Percentiles rank a stretch among this genome's conserved stretches.
These are phyloP conservation scores for Gossypium arboreum DNA, from an alignment of 345 rosid genomes.

Conservation along the genomic window DNA sequence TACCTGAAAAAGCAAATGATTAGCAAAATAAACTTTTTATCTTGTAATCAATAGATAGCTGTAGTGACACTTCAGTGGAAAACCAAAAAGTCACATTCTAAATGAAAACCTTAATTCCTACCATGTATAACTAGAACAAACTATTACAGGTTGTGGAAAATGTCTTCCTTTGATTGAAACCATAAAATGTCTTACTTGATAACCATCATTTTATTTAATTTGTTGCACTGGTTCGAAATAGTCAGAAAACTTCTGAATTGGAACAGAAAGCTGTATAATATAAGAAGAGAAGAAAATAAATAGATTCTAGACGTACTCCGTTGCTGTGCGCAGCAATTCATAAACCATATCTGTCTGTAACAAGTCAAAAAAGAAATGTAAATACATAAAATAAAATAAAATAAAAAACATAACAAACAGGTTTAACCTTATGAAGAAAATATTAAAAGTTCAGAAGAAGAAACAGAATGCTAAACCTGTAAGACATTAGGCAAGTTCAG, in stretches of 20 bases:
- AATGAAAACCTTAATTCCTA: neutral
- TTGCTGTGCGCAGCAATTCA: constrained; percentile 81
- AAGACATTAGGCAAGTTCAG: constrained; percentile 95
- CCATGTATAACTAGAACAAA: neutral
- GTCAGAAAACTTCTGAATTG: constrained; percentile 5
- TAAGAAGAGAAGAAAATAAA: neutral
- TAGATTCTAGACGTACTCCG: constrained; percentile 55
- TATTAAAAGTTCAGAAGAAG: neutral
- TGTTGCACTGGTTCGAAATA: neutral
- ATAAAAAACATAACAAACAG: neutral
- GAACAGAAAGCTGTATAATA: constrained; percentile 5
- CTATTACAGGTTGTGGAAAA: neutral
- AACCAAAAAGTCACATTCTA: neutral
- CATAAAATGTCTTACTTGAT: neutral
- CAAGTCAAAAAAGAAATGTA: constrained; percentile 15
- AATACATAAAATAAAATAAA: constrained; percentile 1
- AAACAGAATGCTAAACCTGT: constrained; percentile 44
- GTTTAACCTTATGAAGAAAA: neutral
- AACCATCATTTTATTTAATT: constrained; percentile 3
- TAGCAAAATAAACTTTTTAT: neutral
- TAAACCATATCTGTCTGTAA: constrained; percentile 91
- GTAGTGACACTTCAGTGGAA: neutral
- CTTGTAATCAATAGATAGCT: neutral
- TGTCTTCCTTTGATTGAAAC: neutral
- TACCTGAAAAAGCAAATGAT: neutral